Base-by-base conservation (phyloP, 148 eudicot species). In the Fagopyrum tataricum region DNA sequence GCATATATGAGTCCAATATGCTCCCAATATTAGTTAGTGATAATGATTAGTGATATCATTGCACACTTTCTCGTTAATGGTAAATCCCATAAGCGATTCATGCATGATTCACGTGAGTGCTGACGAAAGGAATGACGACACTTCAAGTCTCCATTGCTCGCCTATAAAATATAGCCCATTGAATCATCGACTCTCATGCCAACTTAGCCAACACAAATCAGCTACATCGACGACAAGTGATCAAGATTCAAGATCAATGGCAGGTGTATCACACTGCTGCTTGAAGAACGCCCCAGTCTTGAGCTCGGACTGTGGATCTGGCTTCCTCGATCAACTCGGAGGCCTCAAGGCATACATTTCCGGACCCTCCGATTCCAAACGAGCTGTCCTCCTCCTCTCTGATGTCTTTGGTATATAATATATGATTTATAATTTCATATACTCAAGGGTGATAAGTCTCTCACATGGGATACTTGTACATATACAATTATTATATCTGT, bases 331-430 rank as follows among this genome's bases (percentile, higher is more conserved):
- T 6, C 77, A 70, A 24, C 40, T 74, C 49, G 77, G 77, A 31
- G 81, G 81, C 44, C 64, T 78, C 62, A 78, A 70, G 13, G 23
- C 49, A 2, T 78, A 74, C 53, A 17, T 74, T 21, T 41, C 74
- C 40, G 74, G 81, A 12, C 26, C 55, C 49, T 5, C 74, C 49
- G 53, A 59, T 7, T 74, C 71, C 31, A 74, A 74, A 4, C 71
- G 42, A 12, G 77, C 71, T 9, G n/a, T 78, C 71, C 43, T 78
- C 44, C 74, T 78, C n/a, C 46, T 59, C 48, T 74, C 81, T 18
- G 77, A 74, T 39, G 26, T 69, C 64, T 74, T 26, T 37, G 77
- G 80, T 74, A 69, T 74, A 69, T 37, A 64, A 20, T 8, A 17
- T 6, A 46, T 7, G 7, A 8, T 44, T 5, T 49, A 11, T 46